These are phyloP conservation scores for Echites panduratus DNA, from an alignment of 257 asterid species.

Conservation along the genomic window DNA sequence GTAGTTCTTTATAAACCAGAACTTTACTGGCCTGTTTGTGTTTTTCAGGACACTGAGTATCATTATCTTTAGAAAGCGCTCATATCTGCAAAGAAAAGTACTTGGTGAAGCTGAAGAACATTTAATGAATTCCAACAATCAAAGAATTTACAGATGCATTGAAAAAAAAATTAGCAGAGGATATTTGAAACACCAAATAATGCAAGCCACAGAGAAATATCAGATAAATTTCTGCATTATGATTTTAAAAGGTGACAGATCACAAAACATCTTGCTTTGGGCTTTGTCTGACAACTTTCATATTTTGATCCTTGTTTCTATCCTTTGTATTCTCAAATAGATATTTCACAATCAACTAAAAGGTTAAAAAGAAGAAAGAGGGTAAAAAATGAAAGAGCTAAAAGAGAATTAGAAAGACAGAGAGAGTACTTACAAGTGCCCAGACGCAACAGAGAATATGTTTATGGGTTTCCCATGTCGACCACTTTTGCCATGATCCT, in stretches of 20 bases:
- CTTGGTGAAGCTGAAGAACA: not conserved
- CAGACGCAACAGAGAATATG: constrained; percentile 96
- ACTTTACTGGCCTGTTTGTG: constrained; percentile 84
- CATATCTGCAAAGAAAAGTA: constrained; percentile 60
- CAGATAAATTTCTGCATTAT: not conserved
- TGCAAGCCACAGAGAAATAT: not conserved
- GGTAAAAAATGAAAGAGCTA: constrained; percentile 2
- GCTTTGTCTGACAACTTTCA: not conserved
- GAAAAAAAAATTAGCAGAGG: constrained; percentile 3
- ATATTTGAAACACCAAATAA: not conserved
- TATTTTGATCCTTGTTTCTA: not conserved
- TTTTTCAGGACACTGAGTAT: constrained; percentile 87
- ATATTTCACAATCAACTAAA: not conserved
- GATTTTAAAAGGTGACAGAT: not conserved
- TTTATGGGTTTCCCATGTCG: constrained; percentile 79
- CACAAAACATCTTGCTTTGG: too few relatives aligned
- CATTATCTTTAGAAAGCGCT: constrained; percentile 92
- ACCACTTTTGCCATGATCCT: constrained; percentile 56
- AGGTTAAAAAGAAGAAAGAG: not conserved
- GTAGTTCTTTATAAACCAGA: constrained; percentile 98
- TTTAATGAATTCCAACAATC: not conserved
- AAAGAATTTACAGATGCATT: constrained; percentile 2
- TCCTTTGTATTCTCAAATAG: not conserved
- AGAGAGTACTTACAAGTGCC: constrained; percentile 75
- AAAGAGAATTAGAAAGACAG: constrained; percentile 6